These are phyloP conservation scores for Pichia sp. DNA, from an alignment of 1,139 yeast genomes.

Conservation along the genomic window DNA sequence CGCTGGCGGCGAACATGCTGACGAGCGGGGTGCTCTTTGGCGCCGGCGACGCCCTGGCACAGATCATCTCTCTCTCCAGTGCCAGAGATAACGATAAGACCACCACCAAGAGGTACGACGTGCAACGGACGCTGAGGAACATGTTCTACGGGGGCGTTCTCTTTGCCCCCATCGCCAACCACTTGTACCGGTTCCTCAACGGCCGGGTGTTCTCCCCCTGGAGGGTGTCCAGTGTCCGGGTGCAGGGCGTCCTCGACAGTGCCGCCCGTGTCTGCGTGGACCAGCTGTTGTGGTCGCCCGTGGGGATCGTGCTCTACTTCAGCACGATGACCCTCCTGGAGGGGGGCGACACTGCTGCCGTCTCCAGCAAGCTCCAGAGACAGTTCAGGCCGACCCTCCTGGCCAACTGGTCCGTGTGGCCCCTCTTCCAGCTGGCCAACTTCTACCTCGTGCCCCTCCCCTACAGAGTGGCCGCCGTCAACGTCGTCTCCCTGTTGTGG, in stretches of 20 bases:
- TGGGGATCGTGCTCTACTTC: slow-evolving; percentile 68
- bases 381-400: slow-evolving; percentile 45
- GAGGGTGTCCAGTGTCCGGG: slow-evolving; percentile 31
- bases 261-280: too few relatives aligned
- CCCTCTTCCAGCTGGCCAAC: slow-evolving; percentile 71
- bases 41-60: slow-evolving; percentile 74
- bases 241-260: slow-evolving; percentile 10
- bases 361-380: too few relatives aligned
- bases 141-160: slow-evolving; percentile 70
- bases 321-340: slow-evolving; percentile 68
- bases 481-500: slow-evolving; percentile 78
- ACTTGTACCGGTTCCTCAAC: slow-evolving; percentile 48
- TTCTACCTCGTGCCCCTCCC: slow-evolving; percentile 71
- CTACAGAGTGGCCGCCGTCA: slow-evolving; percentile 66
- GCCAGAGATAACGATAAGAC: too few relatives aligned
- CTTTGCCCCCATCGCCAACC: slow-evolving; percentile 73
- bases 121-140: slow-evolving; percentile 59
- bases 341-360: too few relatives aligned
- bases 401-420: slow-evolving; percentile 89
- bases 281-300: slow-evolving; percentile 77
- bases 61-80: slow-evolving; percentile 40
- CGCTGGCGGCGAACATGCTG: slow-evolving; percentile 5
- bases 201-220: slow-evolving; percentile 40
- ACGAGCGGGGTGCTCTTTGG: slow-evolving; percentile 44
- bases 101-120: too few relatives aligned